Evolutionary conservation across 2,329 filamentous ascomycete genomes (phyloP), one percentile per base, ranked within the genome.

Genomic region (Penicillium nordicum): DNA sequence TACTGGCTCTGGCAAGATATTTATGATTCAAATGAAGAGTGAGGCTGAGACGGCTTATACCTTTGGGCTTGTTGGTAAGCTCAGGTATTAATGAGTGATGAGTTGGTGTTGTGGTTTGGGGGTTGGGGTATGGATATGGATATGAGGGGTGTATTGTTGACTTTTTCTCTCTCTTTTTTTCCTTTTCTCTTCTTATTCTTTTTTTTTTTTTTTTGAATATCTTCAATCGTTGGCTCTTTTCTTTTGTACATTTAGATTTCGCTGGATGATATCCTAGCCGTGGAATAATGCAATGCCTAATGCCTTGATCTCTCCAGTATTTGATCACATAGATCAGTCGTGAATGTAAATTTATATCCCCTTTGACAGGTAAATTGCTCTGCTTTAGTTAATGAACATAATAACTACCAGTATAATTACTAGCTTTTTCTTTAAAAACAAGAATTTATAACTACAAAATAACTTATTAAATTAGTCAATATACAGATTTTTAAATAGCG

Each of bases 1-100:
- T 5, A 80, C 79, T 32, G 82, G 80, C 29, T 79, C 77, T 59
- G 82, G 80, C 41, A 81, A 77, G 59, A 79, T 86, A 11, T 88
- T 85, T 68, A 88, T 88, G 85, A 78, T 88, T 58, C 83, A 86
- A 68, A 80, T 82, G 76, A 80, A 79, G 67, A 76, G 76, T 45
- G 79, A 81, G 61, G 78, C 77, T 14, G 80, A 82, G 64, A 77
- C 80, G 4, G 78, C 76, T n/a, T 81, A 81, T 71, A 81, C 79
- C 1, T 82, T 82, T 66, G 79, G 78, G 3, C 71, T 82, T 62
- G 79, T 82, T 41, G 80, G 80, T 10, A 80, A 80, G 61, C 67
- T 80, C 60, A 74, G 78, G 60, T 82, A 82, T 68, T 81, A 12
- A 34, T 34, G 14, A 34, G 32, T 55, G n/a, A 34, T 58, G 29